phyloP scores from a whole-genome alignment of 306 rosid genomes.

The Aeschynomene evenia region DNA sequence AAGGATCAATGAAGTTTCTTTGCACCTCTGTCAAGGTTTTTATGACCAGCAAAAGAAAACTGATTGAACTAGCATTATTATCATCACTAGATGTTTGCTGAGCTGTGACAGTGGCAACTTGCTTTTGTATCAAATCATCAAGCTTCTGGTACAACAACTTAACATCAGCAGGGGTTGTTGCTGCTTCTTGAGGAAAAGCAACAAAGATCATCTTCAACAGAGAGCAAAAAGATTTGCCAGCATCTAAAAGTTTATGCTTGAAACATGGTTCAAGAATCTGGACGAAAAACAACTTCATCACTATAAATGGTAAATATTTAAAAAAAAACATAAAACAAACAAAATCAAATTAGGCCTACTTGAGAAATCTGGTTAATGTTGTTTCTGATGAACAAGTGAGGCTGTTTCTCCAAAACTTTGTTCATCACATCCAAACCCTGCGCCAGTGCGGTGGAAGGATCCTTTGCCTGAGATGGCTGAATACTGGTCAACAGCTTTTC shows the following conservation, averaged over 20 bases:
- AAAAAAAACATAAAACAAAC: not conserved
- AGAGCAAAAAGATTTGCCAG: constrained; percentile 93
- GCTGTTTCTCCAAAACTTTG: constrained; percentile 98
- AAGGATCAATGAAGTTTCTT: constrained; percentile 83
- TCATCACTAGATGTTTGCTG: constrained; percentile 84
- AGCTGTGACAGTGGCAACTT: constrained; percentile 60
- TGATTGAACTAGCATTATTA: constrained; percentile 67
- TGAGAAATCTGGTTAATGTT: constrained; percentile 95
- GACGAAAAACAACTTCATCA: constrained; percentile 27
- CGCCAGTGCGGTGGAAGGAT: constrained; percentile 95
- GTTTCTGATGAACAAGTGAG: constrained; percentile 89
- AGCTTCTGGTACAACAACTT: constrained; percentile 82
- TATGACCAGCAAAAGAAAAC: constrained; percentile 86
- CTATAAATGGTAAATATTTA: constrained; percentile 6
- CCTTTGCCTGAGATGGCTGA: constrained; percentile 98
- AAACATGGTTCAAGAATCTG: constrained; percentile 99
- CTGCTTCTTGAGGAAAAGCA: constrained; percentile 89
- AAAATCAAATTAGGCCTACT: constrained; percentile 47
- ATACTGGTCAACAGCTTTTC: constrained; percentile 95
- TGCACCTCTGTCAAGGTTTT: constrained; percentile 92
- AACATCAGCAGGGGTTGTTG: constrained; percentile 75
- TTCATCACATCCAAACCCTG: constrained; percentile 99
- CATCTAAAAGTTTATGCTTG: constrained; percentile 87
- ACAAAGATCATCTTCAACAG: constrained; percentile 91
- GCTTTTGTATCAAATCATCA: constrained; percentile 90